These are phyloP conservation scores for Skeletonema menzelii DNA, from an alignment of 108 stramenopile species.

Conservation along the genomic window DNA sequence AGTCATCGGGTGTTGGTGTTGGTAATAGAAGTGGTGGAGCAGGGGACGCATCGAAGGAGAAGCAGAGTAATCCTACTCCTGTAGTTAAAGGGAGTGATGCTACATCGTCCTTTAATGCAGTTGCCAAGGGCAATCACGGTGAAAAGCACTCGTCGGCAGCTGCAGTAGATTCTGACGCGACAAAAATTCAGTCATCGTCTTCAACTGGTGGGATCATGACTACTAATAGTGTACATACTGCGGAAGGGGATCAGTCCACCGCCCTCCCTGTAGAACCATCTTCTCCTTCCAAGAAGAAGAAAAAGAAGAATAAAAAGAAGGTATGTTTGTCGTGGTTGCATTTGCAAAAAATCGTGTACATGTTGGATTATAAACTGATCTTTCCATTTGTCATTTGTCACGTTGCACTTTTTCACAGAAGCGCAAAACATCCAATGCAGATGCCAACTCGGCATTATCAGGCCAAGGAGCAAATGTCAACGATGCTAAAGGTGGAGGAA, in stretches of 20 bases:
- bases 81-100: neutral
- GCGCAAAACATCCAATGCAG: conserved; percentile 15
- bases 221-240: neutral
- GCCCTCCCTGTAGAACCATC: conserved; percentile 11
- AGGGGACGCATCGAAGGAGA: neutral
- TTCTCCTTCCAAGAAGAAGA: conserved; percentile 23
- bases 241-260: neutral
- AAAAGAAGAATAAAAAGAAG: conserved; percentile 42
- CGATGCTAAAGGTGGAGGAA: neutral
- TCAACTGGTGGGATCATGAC: neutral
- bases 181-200: neutral
- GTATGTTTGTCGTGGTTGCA: conserved; percentile 2
- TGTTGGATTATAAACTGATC: neutral
- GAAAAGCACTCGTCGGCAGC: neutral
- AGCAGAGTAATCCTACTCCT: neutral
- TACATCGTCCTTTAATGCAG: neutral
- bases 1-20: neutral
- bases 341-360: neutral
- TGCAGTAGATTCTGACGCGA: neutral
- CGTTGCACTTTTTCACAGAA: conserved; percentile 3
- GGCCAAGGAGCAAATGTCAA: conserved; percentile 2
- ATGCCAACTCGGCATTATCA: conserved; percentile 9
- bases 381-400: neutral
- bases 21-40: neutral
- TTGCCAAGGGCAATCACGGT: neutral